Conservation (phyloP, 73 alveolate genomes). For the Tetrahymena thermophila region DNA sequence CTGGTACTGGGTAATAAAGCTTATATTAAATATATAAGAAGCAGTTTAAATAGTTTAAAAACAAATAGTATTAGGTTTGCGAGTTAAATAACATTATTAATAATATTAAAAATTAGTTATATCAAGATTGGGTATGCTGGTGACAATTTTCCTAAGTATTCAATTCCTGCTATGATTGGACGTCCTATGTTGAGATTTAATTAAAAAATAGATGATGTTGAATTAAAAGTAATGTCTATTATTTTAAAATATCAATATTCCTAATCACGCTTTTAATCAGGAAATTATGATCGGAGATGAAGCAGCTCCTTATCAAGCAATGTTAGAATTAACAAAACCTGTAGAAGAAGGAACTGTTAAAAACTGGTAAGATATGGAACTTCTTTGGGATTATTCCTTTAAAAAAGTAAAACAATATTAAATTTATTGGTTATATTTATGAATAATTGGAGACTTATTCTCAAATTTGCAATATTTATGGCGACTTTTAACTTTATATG, state of each 20-base stretch:
- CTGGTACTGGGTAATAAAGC: constrained; percentile 40
- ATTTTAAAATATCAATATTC: too few species aligned
- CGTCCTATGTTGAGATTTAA: constrained; percentile 78
- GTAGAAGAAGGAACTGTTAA: constrained; percentile 85
- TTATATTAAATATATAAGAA: background rate
- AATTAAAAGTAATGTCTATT: constrained; percentile 29
- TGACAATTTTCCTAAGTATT: constrained; percentile 68
- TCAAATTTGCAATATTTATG: too few species aligned
- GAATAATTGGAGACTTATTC: too few species aligned
- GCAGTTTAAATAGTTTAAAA: background rate
- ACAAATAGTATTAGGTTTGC: background rate
- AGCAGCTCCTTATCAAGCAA: constrained; percentile 71
- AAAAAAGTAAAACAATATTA: constrained; percentile 28
- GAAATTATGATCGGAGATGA: constrained; percentile 90
- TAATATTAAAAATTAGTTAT: constrained; percentile 42
- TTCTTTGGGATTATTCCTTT: constrained; percentile 83
- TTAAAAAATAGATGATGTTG: constrained; percentile 71
- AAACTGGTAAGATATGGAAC: constrained; percentile 90
- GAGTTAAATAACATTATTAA: background rate
- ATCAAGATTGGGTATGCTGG: constrained; percentile 88
- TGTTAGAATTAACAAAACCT: constrained; percentile 85
- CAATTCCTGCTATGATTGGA: constrained; percentile 89
- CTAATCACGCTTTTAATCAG: background rate
- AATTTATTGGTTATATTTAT: background rate
- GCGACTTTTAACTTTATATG: background rate